Evolutionary conservation across 2,329 filamentous ascomycete species (phyloP), one percentile per base, ranked within the genome.

Genomic region (Apiospora koreana): DNA sequence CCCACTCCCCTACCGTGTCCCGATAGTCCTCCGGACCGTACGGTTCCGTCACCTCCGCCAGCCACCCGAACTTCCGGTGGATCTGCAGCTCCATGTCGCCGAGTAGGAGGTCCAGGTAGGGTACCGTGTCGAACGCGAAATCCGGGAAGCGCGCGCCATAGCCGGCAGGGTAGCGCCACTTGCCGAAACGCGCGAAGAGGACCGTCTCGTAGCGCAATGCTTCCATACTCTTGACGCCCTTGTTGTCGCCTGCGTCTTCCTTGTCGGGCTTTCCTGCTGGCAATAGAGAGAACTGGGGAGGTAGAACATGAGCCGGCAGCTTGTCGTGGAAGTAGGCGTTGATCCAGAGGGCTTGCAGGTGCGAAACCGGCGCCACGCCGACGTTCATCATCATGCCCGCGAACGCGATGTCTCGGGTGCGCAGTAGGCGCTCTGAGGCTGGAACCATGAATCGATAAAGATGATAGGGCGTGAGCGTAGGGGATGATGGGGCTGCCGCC

Each of bases 91-190:
- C 87, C 71, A 91, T 72, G 75, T 91, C 89, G 21, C 79, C 78
- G 69, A 89, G 73, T 74, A 91, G 75, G 75, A 86, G 71, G 78
- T 91, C 88, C 67, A 89, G 79, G 76, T 88, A 91, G 8, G 87
- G 87, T 91, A 68, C 4, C 83, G 83, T 75, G 7, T 91, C 89
- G 71, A 90, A 91, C 2, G 88, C 86, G 42, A 90, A 84, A 74
- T 91, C 88, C 0, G 85, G 85, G 70, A 83, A 80, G 41, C 77
- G 76, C 1, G 81, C 79, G 0, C 88, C 88, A 71, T 87, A 86
- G 0, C 87, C 87, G 65, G 78, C 81, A 4, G 86, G 84, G 69
- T 87, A 86, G 18, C 88, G 80, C 77, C 84, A 84, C 45, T 81
- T 82, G 0, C 85, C 84, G 73, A 85, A 91, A 48, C 87, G 83